A percentile compares a stretch with the other conserved stretches of the same genome.
Evolutionary conservation across 768 basidiomycete genomes (phyloP).

Genomic region (Termitomyces eurrhizus): DNA sequence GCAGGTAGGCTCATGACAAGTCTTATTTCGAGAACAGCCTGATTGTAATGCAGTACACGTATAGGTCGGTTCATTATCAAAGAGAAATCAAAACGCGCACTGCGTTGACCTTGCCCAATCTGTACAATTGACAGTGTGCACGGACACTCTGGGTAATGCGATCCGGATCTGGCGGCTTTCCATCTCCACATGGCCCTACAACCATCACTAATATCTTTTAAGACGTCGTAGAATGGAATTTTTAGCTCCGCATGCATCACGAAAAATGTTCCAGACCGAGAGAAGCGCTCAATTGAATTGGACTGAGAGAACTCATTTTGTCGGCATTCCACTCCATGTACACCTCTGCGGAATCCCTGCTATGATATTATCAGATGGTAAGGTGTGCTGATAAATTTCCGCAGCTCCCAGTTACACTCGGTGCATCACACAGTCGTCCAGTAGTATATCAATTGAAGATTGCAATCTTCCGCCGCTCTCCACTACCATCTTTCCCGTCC

Average conservation of each 20-base stretch:
- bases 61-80: too few relatives aligned
- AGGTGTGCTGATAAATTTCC: neutral
- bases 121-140: too few relatives aligned
- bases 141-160: too few relatives aligned
- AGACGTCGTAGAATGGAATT: neutral
- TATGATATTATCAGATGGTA: neutral
- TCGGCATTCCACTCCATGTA: neutral
- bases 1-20: too few relatives aligned
- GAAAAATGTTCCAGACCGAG: neutral
- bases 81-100: too few relatives aligned
- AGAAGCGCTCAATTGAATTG: neutral
- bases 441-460: neutral
- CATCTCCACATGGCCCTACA: neutral
- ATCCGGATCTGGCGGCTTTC: too few relatives aligned
- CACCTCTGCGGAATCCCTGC: neutral
- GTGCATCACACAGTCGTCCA: neutral
- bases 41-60: too few relatives aligned
- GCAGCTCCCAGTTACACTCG: neutral
- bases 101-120: too few relatives aligned
- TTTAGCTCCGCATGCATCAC: neutral
- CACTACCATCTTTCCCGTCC: neutral
- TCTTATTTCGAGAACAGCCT: too few relatives aligned
- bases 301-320: neutral
- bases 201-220: neutral
- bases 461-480: neutral